phyloP scores from a whole-genome alignment of 352 stramenopile genomes.

The Globisporangium carolinianum region DNA sequence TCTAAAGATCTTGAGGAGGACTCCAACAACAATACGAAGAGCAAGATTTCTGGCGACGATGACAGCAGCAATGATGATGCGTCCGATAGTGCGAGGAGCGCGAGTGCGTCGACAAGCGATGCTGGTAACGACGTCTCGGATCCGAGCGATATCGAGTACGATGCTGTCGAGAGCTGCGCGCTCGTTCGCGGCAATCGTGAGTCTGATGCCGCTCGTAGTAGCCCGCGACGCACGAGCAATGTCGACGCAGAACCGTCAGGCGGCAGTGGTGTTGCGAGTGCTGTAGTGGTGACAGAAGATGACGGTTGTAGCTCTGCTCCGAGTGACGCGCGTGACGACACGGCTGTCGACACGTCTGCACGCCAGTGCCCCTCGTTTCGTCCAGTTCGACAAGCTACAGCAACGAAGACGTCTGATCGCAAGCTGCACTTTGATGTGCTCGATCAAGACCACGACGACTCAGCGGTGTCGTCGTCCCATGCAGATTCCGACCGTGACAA shows the following conservation, averaged over 20 bases:
- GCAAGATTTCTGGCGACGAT: neutral
- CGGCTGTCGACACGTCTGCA: no score
- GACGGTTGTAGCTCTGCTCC: neutral
- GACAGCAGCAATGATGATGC: neutral
- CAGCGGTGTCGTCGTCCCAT: neutral
- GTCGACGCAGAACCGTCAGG: neutral
- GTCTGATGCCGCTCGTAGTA: no score
- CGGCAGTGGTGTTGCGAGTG: neutral
- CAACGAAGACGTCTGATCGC: neutral
- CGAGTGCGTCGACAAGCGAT: neutral
- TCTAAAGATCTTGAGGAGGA: neutral
- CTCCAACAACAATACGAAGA: neutral
- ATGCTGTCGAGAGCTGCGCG: neutral
- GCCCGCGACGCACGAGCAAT: neutral
- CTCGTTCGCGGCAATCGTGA: neutral
- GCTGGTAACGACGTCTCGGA: neutral
- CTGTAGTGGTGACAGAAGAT: neutral
- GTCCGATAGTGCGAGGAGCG: conserved; percentile 1
- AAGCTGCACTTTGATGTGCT: neutral
- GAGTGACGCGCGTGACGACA: neutral
- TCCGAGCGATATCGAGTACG: neutral
- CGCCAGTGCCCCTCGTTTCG: no score
- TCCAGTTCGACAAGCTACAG: neutral
- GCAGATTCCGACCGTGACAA: neutral
- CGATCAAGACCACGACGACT: neutral